Evolutionary conservation across 2,329 filamentous ascomycete species (phyloP).

Genomic region (Emmonsiellopsis sp.): DNA sequence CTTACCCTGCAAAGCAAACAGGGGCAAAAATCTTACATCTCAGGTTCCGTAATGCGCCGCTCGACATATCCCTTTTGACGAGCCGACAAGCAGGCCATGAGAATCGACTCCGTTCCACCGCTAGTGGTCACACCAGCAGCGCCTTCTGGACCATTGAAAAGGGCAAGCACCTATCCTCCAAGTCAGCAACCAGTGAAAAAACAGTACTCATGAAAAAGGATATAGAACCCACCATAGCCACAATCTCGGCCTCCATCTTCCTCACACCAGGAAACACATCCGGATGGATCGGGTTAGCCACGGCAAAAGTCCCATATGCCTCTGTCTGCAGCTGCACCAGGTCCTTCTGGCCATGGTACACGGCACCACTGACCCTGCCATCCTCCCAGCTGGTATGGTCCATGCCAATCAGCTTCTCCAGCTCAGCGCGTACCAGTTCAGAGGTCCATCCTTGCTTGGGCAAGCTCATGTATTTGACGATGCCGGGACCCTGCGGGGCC

Average conservation of each 20-base stretch:
- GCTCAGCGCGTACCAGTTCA: slow-evolving; percentile 69
- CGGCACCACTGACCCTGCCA: slow-evolving; percentile 83
- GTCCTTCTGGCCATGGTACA: slow-evolving; percentile 86
- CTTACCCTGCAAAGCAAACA: background rate
- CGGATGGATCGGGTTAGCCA: slow-evolving; percentile 92
- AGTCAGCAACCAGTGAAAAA: background rate
- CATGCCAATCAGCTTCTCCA: slow-evolving; percentile 70
- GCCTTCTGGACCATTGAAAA: slow-evolving; percentile 83
- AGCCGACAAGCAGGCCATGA: slow-evolving; percentile 88
- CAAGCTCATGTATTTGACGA: slow-evolving; percentile 64
- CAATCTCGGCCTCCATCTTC: slow-evolving; percentile 98
- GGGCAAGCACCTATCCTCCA: slow-evolving; percentile 47
- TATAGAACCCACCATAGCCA: slow-evolving; percentile 66
- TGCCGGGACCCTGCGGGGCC: slow-evolving; percentile 59
- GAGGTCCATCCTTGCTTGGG: slow-evolving; percentile 76
- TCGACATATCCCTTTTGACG: slow-evolving; percentile 81
- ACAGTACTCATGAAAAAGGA: background rate
- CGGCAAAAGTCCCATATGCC: slow-evolving; percentile 88
- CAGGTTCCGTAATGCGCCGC: slow-evolving; percentile 79
- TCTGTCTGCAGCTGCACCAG: slow-evolving; percentile 79
- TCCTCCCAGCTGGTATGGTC: slow-evolving; percentile 97
- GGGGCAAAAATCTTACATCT: slow-evolving; percentile 59
- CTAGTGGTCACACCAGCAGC: slow-evolving; percentile 83
- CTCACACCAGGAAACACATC: slow-evolving; percentile 96
- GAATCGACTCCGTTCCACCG: slow-evolving; percentile 90